phyloP scores from a whole-genome alignment of 2,329 filamentous ascomycete species.

The Ophiostoma novo-ulmi region DNA sequence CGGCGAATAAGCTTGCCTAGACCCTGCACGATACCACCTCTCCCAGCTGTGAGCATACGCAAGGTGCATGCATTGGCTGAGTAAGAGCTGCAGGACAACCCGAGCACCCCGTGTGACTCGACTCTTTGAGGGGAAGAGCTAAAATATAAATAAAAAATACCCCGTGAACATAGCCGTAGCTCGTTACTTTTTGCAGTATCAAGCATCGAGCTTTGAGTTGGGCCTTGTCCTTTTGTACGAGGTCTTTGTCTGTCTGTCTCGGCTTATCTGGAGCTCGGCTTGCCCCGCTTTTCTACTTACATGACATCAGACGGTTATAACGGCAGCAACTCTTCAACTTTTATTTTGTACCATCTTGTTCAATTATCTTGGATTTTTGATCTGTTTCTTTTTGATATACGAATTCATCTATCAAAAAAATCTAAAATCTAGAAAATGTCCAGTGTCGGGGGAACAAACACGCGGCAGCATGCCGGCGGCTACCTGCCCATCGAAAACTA shows the following conservation, averaged over 20 bases:
- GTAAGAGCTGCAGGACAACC: neutral
- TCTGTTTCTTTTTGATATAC: too few relatives aligned
- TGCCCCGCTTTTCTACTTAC: constrained; percentile 15
- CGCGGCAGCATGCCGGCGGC: constrained; percentile 38
- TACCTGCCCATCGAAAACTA: constrained; percentile 68
- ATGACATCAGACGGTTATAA: constrained; percentile 2
- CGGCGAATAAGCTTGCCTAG: neutral
- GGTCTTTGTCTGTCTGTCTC: neutral
- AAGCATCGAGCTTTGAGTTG: neutral
- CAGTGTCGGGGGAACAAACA: neutral
- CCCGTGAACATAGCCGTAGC: neutral
- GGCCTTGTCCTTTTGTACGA: neutral
- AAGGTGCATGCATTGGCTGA: neutral
- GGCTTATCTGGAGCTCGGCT: neutral
- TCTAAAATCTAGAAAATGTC: neutral
- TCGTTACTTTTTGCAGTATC: neutral
- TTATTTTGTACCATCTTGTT: neutral
- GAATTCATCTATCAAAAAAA: too few relatives aligned
- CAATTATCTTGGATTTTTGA: neutral
- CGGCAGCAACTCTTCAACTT: neutral
- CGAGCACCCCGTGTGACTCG: neutral
- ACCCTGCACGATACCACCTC: neutral
- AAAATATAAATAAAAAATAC: neutral
- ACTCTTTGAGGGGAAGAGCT: neutral
- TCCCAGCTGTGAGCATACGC: neutral